Percentiles rank a stretch among this genome's conserved stretches.
Evolutionary conservation across 768 basidiomycete genomes (phyloP).

Genomic region (Rhodotorula toruloides): DNA sequence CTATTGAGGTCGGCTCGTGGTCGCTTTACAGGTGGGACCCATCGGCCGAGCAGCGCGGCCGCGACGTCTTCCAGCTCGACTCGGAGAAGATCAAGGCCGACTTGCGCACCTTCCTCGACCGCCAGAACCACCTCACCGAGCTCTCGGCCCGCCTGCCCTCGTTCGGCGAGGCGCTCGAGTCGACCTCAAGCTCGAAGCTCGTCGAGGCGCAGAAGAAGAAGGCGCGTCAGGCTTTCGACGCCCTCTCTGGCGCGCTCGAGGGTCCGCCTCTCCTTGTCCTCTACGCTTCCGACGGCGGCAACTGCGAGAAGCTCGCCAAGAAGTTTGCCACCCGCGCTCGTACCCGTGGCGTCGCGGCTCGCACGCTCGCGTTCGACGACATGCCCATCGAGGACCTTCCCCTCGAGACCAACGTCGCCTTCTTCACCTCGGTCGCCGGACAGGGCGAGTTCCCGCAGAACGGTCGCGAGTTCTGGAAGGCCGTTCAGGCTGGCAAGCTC

Average conservation of each 20-base stretch:
- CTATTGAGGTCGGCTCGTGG: slow-evolving; percentile 95
- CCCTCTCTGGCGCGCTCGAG: slow-evolving; percentile 74
- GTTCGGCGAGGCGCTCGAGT: slow-evolving; percentile 67
- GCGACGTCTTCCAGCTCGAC: slow-evolving; percentile 86
- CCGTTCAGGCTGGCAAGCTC: slow-evolving; percentile 59
- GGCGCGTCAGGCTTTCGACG: slow-evolving; percentile 76
- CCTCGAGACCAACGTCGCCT: slow-evolving; percentile 67
- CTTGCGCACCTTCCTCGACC: slow-evolving; percentile 84
- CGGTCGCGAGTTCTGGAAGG: slow-evolving; percentile 81
- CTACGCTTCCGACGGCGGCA: slow-evolving; percentile 92
- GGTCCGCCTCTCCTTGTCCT: slow-evolving; percentile 81
- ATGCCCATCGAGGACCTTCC: slow-evolving; percentile 67
- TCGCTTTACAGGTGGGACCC: slow-evolving; percentile 98
- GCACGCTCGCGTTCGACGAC: slow-evolving; percentile 73
- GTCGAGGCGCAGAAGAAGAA: slow-evolving; percentile 74
- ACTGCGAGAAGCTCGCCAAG: slow-evolving; percentile 94
- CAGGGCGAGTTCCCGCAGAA: slow-evolving; percentile 99
- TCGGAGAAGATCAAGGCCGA: slow-evolving; percentile 91
- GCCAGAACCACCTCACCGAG: slow-evolving; percentile 94
- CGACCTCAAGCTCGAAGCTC: slow-evolving; percentile 75
- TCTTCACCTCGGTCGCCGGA: slow-evolving; percentile 88
- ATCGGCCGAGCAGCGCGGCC: slow-evolving; percentile 59
- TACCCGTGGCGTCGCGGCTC: slow-evolving; percentile 71
- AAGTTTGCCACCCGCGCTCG: slow-evolving; percentile 74
- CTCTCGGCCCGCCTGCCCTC: slow-evolving; percentile 60